Conservation (phyloP, 768 basidiomycete genomes). For the Kwoniella botswanensis region DNA sequence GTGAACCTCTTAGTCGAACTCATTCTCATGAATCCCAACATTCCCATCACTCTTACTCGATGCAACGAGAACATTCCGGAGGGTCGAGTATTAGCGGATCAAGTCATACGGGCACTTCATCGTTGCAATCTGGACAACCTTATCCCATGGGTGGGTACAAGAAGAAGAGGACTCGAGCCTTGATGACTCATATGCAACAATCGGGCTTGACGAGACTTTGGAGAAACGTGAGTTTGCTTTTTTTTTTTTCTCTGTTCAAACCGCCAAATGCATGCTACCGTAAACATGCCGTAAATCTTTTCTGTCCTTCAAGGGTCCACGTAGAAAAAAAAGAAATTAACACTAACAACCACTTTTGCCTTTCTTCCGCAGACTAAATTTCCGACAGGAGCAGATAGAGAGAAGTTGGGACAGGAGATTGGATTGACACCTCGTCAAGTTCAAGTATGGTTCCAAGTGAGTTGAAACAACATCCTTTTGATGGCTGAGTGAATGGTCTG, state of each 20-base stretch:
- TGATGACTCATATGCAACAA: conserved; percentile 33
- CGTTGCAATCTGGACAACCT: neutral
- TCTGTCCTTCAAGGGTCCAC: neutral
- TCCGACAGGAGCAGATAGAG: conserved; percentile 32
- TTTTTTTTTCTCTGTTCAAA: neutral
- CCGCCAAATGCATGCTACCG: neutral
- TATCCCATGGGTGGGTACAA: conserved; percentile 10
- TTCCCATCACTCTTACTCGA: conserved; percentile 10
- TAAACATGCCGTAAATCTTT: neutral
- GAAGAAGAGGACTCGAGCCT: conserved; percentile 29
- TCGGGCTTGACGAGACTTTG: conserved; percentile 25
- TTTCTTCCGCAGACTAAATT: conserved; percentile 39
- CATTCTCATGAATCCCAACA: conserved; percentile 7
- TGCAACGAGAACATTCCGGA: conserved; percentile 17
- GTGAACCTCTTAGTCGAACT: neutral
- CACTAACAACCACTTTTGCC: neutral
- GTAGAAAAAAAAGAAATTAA: neutral
- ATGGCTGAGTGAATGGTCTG: neutral
- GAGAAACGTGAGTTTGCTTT: conserved; percentile 27
- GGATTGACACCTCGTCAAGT: conserved; percentile 48
- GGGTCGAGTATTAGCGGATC: conserved; percentile 12
- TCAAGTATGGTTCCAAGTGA: conserved; percentile 55
- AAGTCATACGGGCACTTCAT: conserved; percentile 7
- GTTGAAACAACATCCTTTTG: conserved; percentile 8
- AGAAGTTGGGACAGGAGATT: conserved; percentile 30